phyloP scores from a whole-genome alignment of 1,284 basidiomycete genomes.

The Ceraceosorus guamensis region DNA sequence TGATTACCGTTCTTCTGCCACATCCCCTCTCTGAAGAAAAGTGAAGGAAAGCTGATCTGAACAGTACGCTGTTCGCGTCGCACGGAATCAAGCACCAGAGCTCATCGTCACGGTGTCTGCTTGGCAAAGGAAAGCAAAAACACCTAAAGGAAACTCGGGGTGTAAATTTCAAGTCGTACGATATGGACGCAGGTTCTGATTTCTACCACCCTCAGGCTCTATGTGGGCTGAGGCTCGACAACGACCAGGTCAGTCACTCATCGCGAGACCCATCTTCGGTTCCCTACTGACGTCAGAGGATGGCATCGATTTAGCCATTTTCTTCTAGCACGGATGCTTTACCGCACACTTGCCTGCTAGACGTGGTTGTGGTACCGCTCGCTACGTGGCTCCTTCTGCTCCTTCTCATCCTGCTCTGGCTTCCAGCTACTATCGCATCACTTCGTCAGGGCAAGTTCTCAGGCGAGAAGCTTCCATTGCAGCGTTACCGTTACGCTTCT shows the following conservation, averaged over 20 bases:
- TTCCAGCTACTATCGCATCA: not conserved
- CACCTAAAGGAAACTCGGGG: no score
- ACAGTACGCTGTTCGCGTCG: no score
- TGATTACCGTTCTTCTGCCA: no score
- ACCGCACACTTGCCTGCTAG: constrained; percentile 29
- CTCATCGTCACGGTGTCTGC: no score
- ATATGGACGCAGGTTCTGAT: not conserved
- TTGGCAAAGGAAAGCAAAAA: no score
- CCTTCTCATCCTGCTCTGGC: constrained; percentile 13
- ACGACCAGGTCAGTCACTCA: constrained; percentile 1
- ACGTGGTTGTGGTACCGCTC: constrained; percentile 27
- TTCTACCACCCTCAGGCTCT: not conserved
- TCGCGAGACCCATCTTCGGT: not conserved
- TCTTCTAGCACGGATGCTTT: constrained; percentile 13
- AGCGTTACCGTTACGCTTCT: constrained; percentile 11
- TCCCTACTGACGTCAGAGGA: not conserved
- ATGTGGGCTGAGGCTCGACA: constrained; percentile 5
- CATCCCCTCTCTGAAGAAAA: no score
- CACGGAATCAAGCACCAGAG: no score
- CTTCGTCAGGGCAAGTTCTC: constrained; percentile 4
- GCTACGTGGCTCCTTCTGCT: constrained; percentile 25
- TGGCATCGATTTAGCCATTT: constrained; percentile 7
- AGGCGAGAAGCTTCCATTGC: constrained; percentile 5
- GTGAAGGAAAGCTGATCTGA: no score
- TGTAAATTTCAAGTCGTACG: no score